These are phyloP conservation scores for Nannochloris sp. DNA, from an alignment of 139 green algal genomes.

Conservation along the genomic window DNA sequence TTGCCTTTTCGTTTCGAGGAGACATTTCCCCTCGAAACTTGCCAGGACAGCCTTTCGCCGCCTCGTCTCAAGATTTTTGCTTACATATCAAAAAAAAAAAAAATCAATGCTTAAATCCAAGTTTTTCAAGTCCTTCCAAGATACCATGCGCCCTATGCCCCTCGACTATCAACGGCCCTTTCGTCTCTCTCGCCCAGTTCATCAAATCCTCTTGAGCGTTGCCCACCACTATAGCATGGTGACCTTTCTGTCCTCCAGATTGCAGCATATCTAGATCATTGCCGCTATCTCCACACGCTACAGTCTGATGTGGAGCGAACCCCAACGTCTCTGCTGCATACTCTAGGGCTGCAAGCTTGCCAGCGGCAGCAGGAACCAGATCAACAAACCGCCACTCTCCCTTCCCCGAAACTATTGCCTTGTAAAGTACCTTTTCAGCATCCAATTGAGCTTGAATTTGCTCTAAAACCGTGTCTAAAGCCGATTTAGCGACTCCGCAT, in stretches of 20 bases:
- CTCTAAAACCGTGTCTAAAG: slow-evolving; percentile 11
- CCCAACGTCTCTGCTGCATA: slow-evolving; percentile 26
- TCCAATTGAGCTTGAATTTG: slow-evolving; percentile 1
- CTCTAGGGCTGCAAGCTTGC: slow-evolving; percentile 36
- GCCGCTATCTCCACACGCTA: slow-evolving; percentile 45
- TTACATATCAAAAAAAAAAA: no score
- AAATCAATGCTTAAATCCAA: no score
- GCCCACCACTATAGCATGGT: slow-evolving; percentile 59
- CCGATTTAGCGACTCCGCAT: slow-evolving; percentile 26
- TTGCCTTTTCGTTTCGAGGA: no score
- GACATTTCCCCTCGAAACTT: no score
- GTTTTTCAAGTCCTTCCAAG: slow-evolving; percentile 60
- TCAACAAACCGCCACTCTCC: slow-evolving; percentile 57
- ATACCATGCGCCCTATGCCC: slow-evolving; percentile 57
- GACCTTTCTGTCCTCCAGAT: not conserved
- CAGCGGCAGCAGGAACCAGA: slow-evolving; percentile 38
- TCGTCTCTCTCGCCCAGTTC: slow-evolving; percentile 33
- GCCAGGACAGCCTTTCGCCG: no score
- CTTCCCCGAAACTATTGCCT: slow-evolving; percentile 37
- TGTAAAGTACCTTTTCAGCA: slow-evolving; percentile 2
- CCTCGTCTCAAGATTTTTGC: no score
- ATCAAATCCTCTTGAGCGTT: slow-evolving; percentile 74
- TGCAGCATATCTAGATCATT: slow-evolving; percentile 55
- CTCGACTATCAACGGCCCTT: not conserved
- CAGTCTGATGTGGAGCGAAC: slow-evolving; percentile 27